Evolutionary conservation across 257 asterid species (phyloP).

Genomic region (Leonotis leonurus): DNA sequence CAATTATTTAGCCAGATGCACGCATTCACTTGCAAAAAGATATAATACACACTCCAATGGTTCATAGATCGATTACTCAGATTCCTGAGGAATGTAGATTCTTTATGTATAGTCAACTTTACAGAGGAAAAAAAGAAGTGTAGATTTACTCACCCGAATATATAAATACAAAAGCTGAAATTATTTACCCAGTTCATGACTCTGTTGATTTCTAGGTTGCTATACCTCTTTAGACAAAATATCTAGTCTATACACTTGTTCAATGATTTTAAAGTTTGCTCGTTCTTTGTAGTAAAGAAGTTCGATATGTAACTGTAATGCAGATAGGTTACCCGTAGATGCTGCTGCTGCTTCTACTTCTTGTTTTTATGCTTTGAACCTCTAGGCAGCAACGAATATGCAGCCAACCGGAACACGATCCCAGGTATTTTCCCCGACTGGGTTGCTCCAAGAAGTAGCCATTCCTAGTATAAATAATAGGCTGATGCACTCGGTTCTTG

Average conservation of each 20-base stretch:
- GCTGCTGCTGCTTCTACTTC: neutral
- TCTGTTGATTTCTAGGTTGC: neutral
- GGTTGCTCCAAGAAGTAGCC: neutral
- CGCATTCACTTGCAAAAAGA: too few species aligned
- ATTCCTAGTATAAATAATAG: neutral
- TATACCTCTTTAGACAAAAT: too few species aligned
- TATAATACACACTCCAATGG: conserved; percentile 3
- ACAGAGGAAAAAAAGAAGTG: conserved; percentile 9
- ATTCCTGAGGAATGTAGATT: conserved; percentile 10
- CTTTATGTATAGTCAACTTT: conserved; percentile 16
- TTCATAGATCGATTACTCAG: conserved; percentile 7
- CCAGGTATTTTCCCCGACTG: neutral
- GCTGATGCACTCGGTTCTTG: neutral
- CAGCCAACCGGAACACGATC: neutral
- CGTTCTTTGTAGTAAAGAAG: neutral
- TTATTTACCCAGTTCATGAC: neutral
- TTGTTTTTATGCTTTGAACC: neutral
- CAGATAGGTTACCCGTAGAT: neutral
- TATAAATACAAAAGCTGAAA: conserved; percentile 16
- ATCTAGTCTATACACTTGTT: too few species aligned
- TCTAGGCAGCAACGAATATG: neutral
- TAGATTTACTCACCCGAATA: conserved; percentile 20
- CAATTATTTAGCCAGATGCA: conserved; percentile 4
- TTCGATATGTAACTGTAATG: neutral
- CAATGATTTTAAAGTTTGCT: too few species aligned